A percentile compares a stretch with the other conserved stretches of the same genome.
These are phyloP conservation scores for Eucalyptus erythrocorys DNA, from an alignment of 345 rosid species.

Conservation along the genomic window DNA sequence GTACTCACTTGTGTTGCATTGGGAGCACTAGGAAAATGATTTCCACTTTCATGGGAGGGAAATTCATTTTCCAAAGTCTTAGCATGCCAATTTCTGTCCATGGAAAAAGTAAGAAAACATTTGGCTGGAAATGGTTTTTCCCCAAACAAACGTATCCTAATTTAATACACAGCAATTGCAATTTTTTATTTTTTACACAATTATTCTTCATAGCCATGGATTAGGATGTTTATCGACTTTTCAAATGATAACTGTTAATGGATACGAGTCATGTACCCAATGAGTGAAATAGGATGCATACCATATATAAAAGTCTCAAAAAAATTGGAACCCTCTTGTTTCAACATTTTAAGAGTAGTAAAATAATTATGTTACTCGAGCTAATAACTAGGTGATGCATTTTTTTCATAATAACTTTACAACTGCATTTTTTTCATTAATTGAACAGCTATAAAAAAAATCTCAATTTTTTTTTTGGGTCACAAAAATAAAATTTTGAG, in stretches of 20 bases:
- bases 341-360: accelerated
- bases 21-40: too few relatives aligned
- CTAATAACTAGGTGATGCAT: not conserved
- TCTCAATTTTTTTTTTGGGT: too few relatives aligned
- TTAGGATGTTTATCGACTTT: not conserved
- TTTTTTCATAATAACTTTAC: not conserved
- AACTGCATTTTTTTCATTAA: not conserved
- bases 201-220: too few relatives aligned
- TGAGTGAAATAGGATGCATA: not conserved
- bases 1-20: too few relatives aligned
- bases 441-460: not conserved
- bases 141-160: too few relatives aligned
- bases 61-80: too few relatives aligned
- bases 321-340: not conserved
- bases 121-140: too few relatives aligned
- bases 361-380: not conserved
- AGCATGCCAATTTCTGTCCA: too few relatives aligned
- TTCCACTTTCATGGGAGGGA: too few relatives aligned
- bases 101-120: too few relatives aligned
- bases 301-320: not conserved
- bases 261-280: not conserved
- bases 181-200: not conserved
- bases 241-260: not conserved
- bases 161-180: not conserved
- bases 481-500: not conserved